Evolutionary conservation across 352 stramenopile genomes (phyloP).

Genomic region (Phytophthora europaea): DNA sequence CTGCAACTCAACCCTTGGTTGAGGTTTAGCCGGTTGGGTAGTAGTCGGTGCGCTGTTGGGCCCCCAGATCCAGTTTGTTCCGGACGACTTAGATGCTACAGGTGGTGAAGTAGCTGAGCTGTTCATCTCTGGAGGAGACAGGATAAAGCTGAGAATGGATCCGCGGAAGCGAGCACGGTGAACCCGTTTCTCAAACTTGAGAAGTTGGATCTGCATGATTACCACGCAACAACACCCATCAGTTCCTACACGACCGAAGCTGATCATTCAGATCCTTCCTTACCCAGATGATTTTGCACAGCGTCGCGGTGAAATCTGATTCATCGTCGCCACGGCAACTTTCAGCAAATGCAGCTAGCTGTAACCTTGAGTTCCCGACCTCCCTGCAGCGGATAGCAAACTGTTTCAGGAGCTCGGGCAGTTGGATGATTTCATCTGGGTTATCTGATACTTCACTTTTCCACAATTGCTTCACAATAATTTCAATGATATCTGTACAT

Average conservation of each 20-base stretch:
- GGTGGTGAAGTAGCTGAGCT: neutral
- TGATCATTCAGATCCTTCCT: slow-evolving; percentile 1
- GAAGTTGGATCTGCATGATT: slow-evolving; percentile 39
- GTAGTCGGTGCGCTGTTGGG: slow-evolving; percentile 4
- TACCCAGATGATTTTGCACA: slow-evolving; percentile 68
- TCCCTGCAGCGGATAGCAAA: slow-evolving; percentile 28
- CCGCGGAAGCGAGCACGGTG: slow-evolving; percentile 59
- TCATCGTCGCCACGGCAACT: slow-evolving; percentile 7
- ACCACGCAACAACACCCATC: neutral
- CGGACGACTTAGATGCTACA: neutral
- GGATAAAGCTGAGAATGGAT: slow-evolving; percentile 35
- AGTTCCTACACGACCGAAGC: neutral
- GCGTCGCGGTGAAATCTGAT: slow-evolving; percentile 35
- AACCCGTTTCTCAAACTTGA: slow-evolving; percentile 72
- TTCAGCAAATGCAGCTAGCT: slow-evolving; percentile 39
- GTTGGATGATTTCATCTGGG: slow-evolving; percentile 36
- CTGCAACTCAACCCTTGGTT: neutral
- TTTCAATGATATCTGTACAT: slow-evolving; percentile 43
- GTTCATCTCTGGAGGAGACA: neutral
- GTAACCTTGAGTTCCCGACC: slow-evolving; percentile 25
- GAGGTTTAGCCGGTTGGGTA: slow-evolving; percentile 8
- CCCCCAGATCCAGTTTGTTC: slow-evolving; percentile 39
- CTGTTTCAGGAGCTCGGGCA: slow-evolving; percentile 47
- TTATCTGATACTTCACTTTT: slow-evolving; percentile 13
- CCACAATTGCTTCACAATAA: slow-evolving; percentile 49